Base-by-base conservation (phyloP, 495 filamentous ascomycete species). In the Mytilinidion resinicola region DNA sequence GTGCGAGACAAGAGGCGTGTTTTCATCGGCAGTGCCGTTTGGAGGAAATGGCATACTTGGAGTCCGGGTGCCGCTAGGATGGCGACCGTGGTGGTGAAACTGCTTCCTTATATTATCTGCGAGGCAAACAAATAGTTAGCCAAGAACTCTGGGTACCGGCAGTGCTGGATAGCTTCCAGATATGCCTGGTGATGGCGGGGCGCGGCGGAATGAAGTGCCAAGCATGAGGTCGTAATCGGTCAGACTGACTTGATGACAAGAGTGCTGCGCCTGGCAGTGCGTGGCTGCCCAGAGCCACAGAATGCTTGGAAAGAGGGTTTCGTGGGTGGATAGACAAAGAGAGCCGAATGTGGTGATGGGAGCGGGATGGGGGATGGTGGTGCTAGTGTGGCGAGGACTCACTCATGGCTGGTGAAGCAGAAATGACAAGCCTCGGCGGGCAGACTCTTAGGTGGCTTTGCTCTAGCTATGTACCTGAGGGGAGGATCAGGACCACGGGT, bases 21-120 rank as follows among this genome's bases (percentile, higher is more conserved):
- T 20, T 51, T 65, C 62, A 44, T n/a, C 38, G 42, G 39, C 35
- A 19, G 14, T 38, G 54, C 48, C 49, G 51, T 50, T 53, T 33
- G 36, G 17, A n/a, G 53, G 36, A 1, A 34, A 20, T 34, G 21
- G 34, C 56, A 44, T 56, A 34, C 42, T 46, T 15, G 8, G 17
- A 8, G 12, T 3, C 3, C 46, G 21, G 46, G 12, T 19, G 21
- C 33, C 9, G 46, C 46, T 49, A 4, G 21, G 17, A 25, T 19
- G 15, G 33, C 46, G 46, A 33, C 46, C 46, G 46, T 49, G 46
- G 46, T 25, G 46, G 9, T 25, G 46, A n/a, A 49, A 49, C 21
- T 49, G 15, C 15, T 19, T 25, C 21, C 14, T 49, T 49, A 49
- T 49, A 25, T 25, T 25, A 19, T 25, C 46, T 49, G 46, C 17